phyloP scores from a whole-genome alignment of 2,329 filamentous ascomycete species.

The Nannizziopsis barbatae region DNA sequence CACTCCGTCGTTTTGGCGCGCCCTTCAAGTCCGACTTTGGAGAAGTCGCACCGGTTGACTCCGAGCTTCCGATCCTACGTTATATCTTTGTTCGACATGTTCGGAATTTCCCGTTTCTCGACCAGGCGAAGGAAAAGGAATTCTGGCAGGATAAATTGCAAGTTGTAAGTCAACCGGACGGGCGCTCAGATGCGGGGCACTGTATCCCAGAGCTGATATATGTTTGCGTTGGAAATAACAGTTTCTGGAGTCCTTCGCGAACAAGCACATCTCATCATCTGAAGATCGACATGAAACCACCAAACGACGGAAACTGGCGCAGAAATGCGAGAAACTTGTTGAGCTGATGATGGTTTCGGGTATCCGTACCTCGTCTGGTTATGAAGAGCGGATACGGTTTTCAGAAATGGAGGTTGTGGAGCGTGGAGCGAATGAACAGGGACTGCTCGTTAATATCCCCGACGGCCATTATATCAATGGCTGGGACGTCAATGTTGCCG shows the following conservation, averaged over 20 bases:
- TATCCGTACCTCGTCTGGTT: slow-evolving; percentile 86
- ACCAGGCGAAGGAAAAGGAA: slow-evolving; percentile 94
- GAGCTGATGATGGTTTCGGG: slow-evolving; percentile 99
- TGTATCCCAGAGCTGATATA: neutral
- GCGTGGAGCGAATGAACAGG: slow-evolving; percentile 79
- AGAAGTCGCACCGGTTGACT: slow-evolving; percentile 85
- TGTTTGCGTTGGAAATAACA: slow-evolving; percentile 27
- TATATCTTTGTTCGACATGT: slow-evolving; percentile 98
- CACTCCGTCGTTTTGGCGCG: slow-evolving; percentile 85
- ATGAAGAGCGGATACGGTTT: slow-evolving; percentile 93
- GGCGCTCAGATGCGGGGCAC: neutral
- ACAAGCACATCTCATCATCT: slow-evolving; percentile 91
- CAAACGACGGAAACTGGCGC: slow-evolving; percentile 80
- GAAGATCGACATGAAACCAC: slow-evolving; percentile 94
- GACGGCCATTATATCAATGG: slow-evolving; percentile 88
- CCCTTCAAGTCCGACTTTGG: slow-evolving; percentile 88
- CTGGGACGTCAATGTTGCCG: slow-evolving; percentile 94
- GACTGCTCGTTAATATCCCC: slow-evolving; percentile 73
- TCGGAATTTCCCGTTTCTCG: slow-evolving; percentile 92
- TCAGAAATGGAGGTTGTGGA: slow-evolving; percentile 96
- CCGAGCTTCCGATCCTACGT: slow-evolving; percentile 80
- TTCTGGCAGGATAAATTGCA: slow-evolving; percentile 99
- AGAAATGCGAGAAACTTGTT: slow-evolving; percentile 88
- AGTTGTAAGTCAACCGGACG: slow-evolving; percentile 50
- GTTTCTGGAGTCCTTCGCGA: slow-evolving; percentile 96